phyloP scores from a whole-genome alignment of 306 rosid species.

The Vigna reflexopilosa region DNA sequence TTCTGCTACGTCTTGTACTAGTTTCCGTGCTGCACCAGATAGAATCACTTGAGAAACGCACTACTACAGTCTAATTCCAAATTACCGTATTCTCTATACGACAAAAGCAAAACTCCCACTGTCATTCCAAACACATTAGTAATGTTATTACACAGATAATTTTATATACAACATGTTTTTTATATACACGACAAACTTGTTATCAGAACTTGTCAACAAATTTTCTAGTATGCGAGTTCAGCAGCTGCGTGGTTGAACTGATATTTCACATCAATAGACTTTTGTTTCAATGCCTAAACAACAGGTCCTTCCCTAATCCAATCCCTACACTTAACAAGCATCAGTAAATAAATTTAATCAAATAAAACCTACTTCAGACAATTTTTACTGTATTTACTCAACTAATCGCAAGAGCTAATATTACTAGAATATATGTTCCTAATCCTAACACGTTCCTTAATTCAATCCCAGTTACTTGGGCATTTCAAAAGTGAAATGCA shows the following conservation, averaged over 20 bases:
- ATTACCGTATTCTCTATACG: not conserved
- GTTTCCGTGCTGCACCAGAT: conserved; percentile 19
- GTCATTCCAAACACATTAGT: not conserved
- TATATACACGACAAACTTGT: too few relatives aligned
- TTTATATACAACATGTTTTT: conserved; percentile 13
- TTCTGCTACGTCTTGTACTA: not conserved
- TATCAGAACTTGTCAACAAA: too few relatives aligned
- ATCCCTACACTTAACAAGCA: conserved; percentile 4
- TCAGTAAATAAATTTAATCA: conserved; percentile 10
- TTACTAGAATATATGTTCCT: not conserved
- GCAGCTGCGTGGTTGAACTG: conserved; percentile 28
- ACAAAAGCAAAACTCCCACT: conserved; percentile 5
- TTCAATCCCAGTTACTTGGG: not conserved
- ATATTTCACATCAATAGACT: conserved; percentile 11
- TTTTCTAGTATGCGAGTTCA: not conserved
- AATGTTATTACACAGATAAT: not conserved
- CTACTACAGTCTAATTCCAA: not conserved
- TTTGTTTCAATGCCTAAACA: conserved; percentile 25
- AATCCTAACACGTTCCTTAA: not conserved
- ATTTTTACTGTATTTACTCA: not conserved
- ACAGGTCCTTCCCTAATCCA: not conserved
- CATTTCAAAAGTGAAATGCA: not conserved
- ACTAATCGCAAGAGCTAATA: not conserved
- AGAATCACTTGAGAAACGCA: not conserved
- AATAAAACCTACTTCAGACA: not conserved